Evolutionary conservation across 2,329 filamentous ascomycete genomes (phyloP).

Genomic region (Fusarium nanum): DNA sequence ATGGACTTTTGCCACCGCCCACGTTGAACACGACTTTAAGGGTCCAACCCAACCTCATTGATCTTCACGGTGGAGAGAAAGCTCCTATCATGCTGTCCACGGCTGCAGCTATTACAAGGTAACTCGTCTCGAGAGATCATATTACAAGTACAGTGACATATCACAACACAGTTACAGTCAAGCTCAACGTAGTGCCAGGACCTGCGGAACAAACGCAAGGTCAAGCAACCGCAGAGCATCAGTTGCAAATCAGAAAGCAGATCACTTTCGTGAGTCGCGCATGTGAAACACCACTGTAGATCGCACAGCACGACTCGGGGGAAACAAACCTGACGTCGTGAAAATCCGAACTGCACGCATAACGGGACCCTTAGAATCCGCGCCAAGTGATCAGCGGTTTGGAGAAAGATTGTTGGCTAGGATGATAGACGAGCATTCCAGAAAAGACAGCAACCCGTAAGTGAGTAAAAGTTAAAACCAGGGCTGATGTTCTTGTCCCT

Average conservation of each 20-base stretch:
- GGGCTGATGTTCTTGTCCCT: conserved; percentile 7
- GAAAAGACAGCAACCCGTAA: conserved; percentile 14
- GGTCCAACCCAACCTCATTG: not conserved
- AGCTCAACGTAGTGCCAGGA: conserved; percentile 8
- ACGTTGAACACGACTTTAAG: not conserved
- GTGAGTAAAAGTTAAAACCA: conserved; percentile 8
- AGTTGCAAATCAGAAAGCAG: not conserved
- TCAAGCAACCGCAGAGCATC: not conserved
- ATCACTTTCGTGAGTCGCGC: conserved; percentile 12
- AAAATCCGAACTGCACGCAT: not conserved
- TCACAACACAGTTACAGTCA: conserved; percentile 16
- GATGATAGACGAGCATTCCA: conserved; percentile 24
- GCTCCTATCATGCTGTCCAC: not conserved
- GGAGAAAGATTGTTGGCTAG: conserved; percentile 12
- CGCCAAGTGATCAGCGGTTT: conserved; percentile 22
- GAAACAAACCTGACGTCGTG: conserved; percentile 25
- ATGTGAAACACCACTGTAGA: conserved; percentile 23
- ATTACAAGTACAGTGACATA: conserved; percentile 12
- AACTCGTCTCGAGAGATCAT: not conserved
- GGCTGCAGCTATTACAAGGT: not conserved
- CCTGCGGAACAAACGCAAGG: not conserved
- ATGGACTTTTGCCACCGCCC: not conserved
- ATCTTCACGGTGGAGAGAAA: not conserved
- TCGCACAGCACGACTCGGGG: conserved; percentile 24
- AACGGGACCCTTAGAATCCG: conserved; percentile 25